Base-by-base conservation (phyloP, 2,329 filamentous ascomycete species). In the Amylocarpus encephaloides region DNA sequence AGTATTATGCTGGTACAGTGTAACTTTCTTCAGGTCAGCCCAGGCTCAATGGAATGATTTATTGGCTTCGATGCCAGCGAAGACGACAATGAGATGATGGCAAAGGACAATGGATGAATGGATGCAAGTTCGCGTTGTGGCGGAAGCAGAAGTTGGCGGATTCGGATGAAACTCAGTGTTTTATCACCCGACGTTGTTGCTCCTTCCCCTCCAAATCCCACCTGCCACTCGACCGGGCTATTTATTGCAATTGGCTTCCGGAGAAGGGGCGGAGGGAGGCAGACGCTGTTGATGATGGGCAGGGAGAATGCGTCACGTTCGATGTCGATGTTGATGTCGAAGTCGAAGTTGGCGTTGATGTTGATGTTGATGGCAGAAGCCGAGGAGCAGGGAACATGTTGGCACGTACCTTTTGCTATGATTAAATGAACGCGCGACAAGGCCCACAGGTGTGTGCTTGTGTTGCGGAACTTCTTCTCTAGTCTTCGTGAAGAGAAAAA, bases 1-100 rank as follows among this genome's bases (percentile, higher is more conserved):
- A 34, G 36, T 48, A 60, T 56, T 58, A 59, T 58, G 53, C 52
- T 59, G 50, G 40, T 57, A 56, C 50, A 48, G 50, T n/a, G n/a
- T 52, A 51, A 54, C 58, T 60, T 59, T 18, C n/a, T 48, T n/a
- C 7, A 33, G 26, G 46, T 48, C 46, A 48, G 46, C 46, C 16
- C 15, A 29, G 16, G 46, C 45, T 49, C 50, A 60, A 55, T 50
- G 35, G 18, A 52, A 49, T 30, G 53, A 53, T 55, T 58, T 59
- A 52, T 46, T 43, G 12, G 26, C 34, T 51, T 48, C 47, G 48
- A 56, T 51, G 56, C 49, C 48, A 30, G 51, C 43, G 51, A 52
- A 56, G 47, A 44, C 46, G 43, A 46, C n/a, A 38, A 46, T 10
- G 43, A 38, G 53, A 52, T 53, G 49, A 47, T 49, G 46, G 46